phyloP scores from a whole-genome alignment of 495 filamentous ascomycete species.

The Tuber melanosporum region DNA sequence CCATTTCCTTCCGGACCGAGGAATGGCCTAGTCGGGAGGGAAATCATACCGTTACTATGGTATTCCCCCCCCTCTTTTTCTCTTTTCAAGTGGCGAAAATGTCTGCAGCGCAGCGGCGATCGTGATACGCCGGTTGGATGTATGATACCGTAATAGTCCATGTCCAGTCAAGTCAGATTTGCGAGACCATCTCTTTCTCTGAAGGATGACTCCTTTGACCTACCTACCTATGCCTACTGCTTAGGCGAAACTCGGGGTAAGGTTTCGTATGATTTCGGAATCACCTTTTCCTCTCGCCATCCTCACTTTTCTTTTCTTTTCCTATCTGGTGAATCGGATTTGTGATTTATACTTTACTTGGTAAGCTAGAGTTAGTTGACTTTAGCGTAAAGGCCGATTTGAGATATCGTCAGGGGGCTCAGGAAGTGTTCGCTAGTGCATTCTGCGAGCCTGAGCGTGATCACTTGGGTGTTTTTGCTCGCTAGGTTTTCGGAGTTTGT shows the following conservation, averaged over 20 bases:
- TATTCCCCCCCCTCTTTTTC: background rate
- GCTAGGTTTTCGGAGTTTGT: no score
- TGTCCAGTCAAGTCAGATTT: background rate
- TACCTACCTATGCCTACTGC: background rate
- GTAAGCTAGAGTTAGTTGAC: background rate
- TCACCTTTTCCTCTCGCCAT: background rate
- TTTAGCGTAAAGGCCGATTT: background rate
- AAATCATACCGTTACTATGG: background rate
- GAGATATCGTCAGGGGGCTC: background rate
- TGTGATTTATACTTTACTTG: background rate
- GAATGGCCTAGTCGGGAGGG: background rate
- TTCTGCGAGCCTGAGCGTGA: background rate
- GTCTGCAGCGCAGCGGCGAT: background rate
- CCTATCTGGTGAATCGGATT: background rate
- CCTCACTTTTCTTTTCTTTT: background rate
- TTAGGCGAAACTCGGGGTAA: background rate
- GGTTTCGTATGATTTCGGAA: background rate
- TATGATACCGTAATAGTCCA: background rate
- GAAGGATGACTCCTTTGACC: background rate
- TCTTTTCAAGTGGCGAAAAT: background rate
- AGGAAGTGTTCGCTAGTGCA: background rate
- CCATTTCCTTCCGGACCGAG: background rate
- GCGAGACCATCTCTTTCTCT: background rate
- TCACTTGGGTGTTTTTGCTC: no score
- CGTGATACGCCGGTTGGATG: background rate